Percentiles rank a stretch among this genome's conserved stretches.
Conservation (phyloP, 352 stramenopile species). For the Pythium vanterpoolii region DNA sequence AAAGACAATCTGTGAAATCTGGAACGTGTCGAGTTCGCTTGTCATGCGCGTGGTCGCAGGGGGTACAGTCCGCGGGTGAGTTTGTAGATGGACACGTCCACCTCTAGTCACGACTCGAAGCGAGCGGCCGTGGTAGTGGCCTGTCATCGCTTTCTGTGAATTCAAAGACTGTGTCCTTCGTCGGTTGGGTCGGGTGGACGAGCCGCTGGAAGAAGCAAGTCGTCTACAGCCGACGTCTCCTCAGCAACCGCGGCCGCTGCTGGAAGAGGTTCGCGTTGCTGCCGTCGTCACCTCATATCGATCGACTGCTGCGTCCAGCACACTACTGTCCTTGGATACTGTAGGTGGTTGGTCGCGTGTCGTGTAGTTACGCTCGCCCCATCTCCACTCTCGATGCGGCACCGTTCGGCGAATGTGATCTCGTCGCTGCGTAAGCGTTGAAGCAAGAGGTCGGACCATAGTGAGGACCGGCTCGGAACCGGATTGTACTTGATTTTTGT, state of each 20-base stretch:
- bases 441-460: slow-evolving; percentile 8
- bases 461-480: background rate
- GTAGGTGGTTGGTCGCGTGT: background rate
- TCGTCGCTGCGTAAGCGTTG: slow-evolving; percentile 1
- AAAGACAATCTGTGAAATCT: slow-evolving; percentile 15
- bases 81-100: slow-evolving; percentile 1
- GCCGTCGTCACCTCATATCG: no score
- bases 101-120: background rate
- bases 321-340: background rate
- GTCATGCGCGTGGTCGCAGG: background rate
- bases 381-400: background rate
- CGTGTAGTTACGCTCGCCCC: background rate
- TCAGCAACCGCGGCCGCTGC: no score
- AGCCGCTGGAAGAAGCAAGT: no score
- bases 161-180: background rate
- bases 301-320: background rate
- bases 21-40: background rate
- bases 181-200: no score
- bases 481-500: slow-evolving; percentile 14
- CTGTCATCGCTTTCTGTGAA: no score
- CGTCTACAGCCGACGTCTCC: no score
- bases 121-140: no score
- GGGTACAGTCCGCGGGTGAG: background rate
- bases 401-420: slow-evolving; percentile 20
- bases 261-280: no score